Evolutionary conservation across 148 eudicot genomes (phyloP).

Genomic region (Salicornia ramosissima): DNA sequence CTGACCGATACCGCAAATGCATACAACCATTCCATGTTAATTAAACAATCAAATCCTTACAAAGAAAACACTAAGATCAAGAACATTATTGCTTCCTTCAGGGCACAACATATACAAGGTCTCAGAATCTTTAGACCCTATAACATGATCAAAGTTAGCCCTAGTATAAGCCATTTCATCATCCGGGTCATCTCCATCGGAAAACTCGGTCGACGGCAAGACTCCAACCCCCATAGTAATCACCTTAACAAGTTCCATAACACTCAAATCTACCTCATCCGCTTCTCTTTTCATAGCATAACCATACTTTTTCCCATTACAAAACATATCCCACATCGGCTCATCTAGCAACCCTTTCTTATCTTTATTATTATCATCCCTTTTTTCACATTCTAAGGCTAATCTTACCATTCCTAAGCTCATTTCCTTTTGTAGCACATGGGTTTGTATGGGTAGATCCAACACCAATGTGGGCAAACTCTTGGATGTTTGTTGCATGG

Average conservation of each 20-base stretch:
- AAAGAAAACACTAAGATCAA: constrained; percentile 30
- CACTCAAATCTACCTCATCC: constrained; percentile 22
- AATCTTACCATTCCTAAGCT: constrained; percentile 27
- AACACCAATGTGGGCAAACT: constrained; percentile 29
- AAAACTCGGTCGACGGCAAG: constrained; percentile 5
- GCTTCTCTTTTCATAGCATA: constrained; percentile 26
- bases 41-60: constrained; percentile 18
- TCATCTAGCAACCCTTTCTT: constrained; percentile 20
- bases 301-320: constrained; percentile 31
- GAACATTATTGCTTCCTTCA: constrained; percentile 19
- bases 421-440: constrained; percentile 24
- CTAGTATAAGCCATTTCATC: constrained; percentile 29
- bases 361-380: constrained; percentile 13
- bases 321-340: constrained; percentile 31
- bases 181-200: constrained; percentile 2
- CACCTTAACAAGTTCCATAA: constrained; percentile 33
- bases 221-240: constrained; percentile 30
- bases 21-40: no score
- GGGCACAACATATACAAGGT: constrained; percentile 33
- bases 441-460: constrained; percentile 28
- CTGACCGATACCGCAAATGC: no score
- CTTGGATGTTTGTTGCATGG: constrained; percentile 27
- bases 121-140: constrained; percentile 28
- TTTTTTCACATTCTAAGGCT: constrained; percentile 34
- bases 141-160: constrained; percentile 26